phyloP scores from a whole-genome alignment of 305 asterid species.

The Fraxinus sp. region DNA sequence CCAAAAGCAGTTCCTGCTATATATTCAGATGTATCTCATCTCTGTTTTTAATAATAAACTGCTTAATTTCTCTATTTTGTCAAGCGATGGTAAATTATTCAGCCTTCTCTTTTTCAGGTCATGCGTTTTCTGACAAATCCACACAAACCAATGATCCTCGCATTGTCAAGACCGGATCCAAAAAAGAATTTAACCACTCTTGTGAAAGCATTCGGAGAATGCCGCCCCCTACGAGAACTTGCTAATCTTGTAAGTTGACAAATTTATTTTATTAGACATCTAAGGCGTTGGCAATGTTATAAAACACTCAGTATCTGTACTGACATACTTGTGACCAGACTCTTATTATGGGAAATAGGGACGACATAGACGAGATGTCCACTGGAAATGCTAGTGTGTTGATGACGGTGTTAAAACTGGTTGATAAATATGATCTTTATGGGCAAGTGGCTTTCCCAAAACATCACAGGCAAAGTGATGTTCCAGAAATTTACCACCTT shows the following conservation, averaged over 20 bases:
- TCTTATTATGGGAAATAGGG: slow-evolving; percentile 90
- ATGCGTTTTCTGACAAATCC: slow-evolving; percentile 89
- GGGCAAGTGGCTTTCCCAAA: slow-evolving; percentile 95
- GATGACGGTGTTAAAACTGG: slow-evolving; percentile 66
- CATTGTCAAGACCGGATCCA: slow-evolving; percentile 90
- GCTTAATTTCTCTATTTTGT: neutral
- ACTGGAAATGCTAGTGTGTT: slow-evolving; percentile 71
- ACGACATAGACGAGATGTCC: slow-evolving; percentile 81
- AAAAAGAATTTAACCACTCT: slow-evolving; percentile 84
- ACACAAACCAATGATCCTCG: slow-evolving; percentile 94
- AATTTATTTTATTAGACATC: neutral
- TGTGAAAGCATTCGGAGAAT: slow-evolving; percentile 90
- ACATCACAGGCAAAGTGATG: slow-evolving; percentile 86
- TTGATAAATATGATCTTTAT: slow-evolving; percentile 83
- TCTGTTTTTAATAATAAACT: neutral
- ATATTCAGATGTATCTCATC: slow-evolving; percentile 62
- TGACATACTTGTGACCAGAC: slow-evolving; percentile 43
- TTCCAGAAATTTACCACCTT: slow-evolving; percentile 84
- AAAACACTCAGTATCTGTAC: neutral
- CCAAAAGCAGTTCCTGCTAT: slow-evolving; percentile 69
- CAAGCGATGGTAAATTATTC: neutral
- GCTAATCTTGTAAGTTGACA: slow-evolving; percentile 76
- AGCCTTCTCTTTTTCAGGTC: slow-evolving; percentile 40
- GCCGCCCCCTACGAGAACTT: slow-evolving; percentile 78
- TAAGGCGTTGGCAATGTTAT: neutral